Evolutionary conservation across 768 basidiomycete species (phyloP).

Genomic region (Mycena haematopus): DNA sequence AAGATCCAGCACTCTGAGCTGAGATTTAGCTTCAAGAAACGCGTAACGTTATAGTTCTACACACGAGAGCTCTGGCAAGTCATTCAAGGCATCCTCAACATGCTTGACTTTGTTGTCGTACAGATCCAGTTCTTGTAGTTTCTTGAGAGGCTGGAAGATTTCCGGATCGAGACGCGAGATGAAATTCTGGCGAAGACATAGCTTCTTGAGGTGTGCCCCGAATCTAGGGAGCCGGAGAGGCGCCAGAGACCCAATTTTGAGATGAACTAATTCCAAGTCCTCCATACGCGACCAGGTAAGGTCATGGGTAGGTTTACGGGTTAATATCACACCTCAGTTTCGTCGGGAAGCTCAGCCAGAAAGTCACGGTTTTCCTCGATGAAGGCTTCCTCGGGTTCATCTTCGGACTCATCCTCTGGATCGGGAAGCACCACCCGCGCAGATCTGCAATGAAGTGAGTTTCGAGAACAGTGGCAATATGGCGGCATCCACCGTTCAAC

Average conservation of each 20-base stretch:
- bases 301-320: neutral
- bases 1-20: constrained; percentile 78
- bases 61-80: constrained; percentile 61
- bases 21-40: constrained; percentile 6
- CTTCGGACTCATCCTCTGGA: constrained; percentile 52
- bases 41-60: constrained; percentile 32
- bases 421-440: constrained; percentile 57
- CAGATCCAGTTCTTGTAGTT: constrained; percentile 89
- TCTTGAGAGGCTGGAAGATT: constrained; percentile 67
- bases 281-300: constrained; percentile 39
- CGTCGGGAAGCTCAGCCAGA: constrained; percentile 80
- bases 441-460: constrained; percentile 10
- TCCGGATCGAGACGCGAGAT: constrained; percentile 75
- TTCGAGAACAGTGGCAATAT: neutral
- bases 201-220: constrained; percentile 64
- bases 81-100: constrained; percentile 69
- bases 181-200: constrained; percentile 89
- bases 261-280: constrained; percentile 89
- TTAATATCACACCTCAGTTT: constrained; percentile 69
- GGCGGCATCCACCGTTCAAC: constrained; percentile 8
- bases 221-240: constrained; percentile 79
- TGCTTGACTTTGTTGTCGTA: constrained; percentile 95
- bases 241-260: constrained; percentile 71
- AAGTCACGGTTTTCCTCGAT: constrained; percentile 69
- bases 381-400: constrained; percentile 49